Base-by-base conservation (phyloP, 192 early-diverging fungal species). In the Fimicolochytrium jonesii region DNA sequence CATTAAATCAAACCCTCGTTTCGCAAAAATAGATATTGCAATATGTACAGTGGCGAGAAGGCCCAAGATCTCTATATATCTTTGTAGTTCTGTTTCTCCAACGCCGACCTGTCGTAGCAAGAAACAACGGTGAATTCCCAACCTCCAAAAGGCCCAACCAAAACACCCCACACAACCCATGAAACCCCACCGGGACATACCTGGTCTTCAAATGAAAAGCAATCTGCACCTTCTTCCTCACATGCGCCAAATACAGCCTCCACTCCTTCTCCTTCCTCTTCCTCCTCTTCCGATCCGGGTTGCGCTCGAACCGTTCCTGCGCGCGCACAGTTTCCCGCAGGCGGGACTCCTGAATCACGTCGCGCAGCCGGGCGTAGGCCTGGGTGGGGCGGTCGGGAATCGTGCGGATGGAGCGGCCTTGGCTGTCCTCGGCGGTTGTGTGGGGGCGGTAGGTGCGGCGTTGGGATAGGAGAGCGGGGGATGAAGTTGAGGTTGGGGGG, bases 211-310 rank as follows among this genome's bases (percentile, higher is more conserved):
- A 51, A 47, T 77, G 66, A 35, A 60, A 61, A 7, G 79, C 79
- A 26, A 68, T 29, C 35, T 61, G 55, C 15, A 79, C 69, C 62
- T 70, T 70, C 46, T 53, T 47, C 60, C 70, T 78, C 9, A 77
- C 68, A 35, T 48, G 28, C 35, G 47, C 51, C 51, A 81, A 35
- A 45, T 78, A 81, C 31, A 47, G 39, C 31, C 59, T 60, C 73
- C 73, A 81, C 31, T 78, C 72, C 34, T 64, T 56, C 69, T 81
- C 66, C 61, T 69, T 70, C 51, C 66, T 51, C 67, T 69, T 78
- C 31, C 79, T 36, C 43, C 74, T 18, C 59, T 61, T 41, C 63
- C 66, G 71, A 20, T 76, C 76, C 9, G 45, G 59, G 17, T 64
- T 68, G 6, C 59, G 39, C 64, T 81, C 79, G 43, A 73, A 75